Evolutionary conservation across 768 basidiomycete genomes (phyloP).

Genomic region (Glaciozyma martinii): DNA sequence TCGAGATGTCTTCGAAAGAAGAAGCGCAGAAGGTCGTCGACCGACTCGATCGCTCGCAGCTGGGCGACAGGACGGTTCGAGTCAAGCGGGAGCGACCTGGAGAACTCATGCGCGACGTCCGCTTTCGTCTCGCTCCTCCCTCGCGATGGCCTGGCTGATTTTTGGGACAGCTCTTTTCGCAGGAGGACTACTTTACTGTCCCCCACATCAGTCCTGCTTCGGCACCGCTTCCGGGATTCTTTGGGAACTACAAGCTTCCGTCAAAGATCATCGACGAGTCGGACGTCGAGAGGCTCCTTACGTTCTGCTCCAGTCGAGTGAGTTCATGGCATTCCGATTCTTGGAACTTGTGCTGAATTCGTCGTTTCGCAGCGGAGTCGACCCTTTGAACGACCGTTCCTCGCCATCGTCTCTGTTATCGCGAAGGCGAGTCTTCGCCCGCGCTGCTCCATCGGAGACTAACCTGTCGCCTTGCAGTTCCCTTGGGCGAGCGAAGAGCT

Average conservation of each 20-base stretch:
- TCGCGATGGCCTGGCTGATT: not conserved
- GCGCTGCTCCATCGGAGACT: not conserved
- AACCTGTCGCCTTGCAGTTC: slow-evolving; percentile 3
- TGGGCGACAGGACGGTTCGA: slow-evolving; percentile 23
- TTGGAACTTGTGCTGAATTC: not conserved
- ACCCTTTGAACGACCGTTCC: slow-evolving; percentile 21
- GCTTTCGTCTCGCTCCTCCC: not conserved
- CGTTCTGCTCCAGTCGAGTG: not conserved
- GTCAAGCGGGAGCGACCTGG: slow-evolving; percentile 24
- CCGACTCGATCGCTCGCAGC: slow-evolving; percentile 4
- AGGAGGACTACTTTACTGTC: not conserved
- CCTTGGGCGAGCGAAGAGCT: slow-evolving; percentile 10
- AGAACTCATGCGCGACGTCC: slow-evolving; percentile 25
- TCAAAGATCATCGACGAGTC: not conserved
- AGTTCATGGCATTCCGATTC: not conserved
- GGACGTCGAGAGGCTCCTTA: not conserved
- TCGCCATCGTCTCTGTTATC: slow-evolving; percentile 13
- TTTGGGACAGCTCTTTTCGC: not conserved
- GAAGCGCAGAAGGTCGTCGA: not conserved
- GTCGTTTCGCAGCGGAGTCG: not conserved
- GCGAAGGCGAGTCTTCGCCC: slow-evolving; percentile 5
- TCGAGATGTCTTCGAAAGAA: slow-evolving; percentile 4
- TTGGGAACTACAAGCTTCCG: not conserved
- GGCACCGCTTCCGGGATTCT: not conserved
- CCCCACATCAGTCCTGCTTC: not conserved